phyloP scores from a whole-genome alignment of 306 rosid genomes.

The Carpinus fangiana region DNA sequence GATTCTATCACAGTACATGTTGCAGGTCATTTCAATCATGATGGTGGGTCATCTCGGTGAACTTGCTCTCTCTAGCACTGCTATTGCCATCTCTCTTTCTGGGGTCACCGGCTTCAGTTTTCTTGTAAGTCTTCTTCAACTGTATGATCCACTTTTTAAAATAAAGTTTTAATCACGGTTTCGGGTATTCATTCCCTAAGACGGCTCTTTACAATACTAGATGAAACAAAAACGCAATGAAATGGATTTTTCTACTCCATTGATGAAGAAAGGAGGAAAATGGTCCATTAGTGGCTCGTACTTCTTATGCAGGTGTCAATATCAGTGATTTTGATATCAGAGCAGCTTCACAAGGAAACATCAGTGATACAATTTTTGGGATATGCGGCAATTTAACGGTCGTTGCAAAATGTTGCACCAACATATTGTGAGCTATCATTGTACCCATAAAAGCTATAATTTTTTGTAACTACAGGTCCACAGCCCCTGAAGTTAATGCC shows the following conservation, averaged over 20 bases:
- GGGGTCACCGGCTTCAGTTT: conserved; percentile 55
- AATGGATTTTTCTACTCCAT: too few relatives aligned
- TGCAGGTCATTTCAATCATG: conserved; percentile 53
- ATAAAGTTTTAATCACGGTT: too few relatives aligned
- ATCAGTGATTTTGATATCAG: background rate
- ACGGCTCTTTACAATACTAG: too few relatives aligned
- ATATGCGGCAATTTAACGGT: background rate
- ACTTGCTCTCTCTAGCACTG: conserved; percentile 53
- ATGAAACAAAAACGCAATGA: too few relatives aligned
- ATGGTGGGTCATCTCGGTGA: conserved; percentile 57
- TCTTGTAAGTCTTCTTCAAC: conserved; percentile 30
- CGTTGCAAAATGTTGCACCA: background rate
- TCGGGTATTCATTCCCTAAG: too few relatives aligned
- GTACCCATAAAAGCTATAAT: too few relatives aligned
- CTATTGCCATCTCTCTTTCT: conserved; percentile 52
- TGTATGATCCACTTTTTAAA: background rate
- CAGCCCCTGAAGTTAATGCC: background rate
- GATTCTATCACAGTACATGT: conserved; percentile 40
- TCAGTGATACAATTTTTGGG: background rate
- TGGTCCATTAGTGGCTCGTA: background rate
- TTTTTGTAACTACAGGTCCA: background rate
- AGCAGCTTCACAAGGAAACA: background rate
- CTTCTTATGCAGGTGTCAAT: background rate
- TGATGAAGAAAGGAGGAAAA: background rate
- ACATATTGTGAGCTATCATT: background rate